phyloP scores from a whole-genome alignment of 106 monocot species.

The Phalaenopsis aphrodite region DNA sequence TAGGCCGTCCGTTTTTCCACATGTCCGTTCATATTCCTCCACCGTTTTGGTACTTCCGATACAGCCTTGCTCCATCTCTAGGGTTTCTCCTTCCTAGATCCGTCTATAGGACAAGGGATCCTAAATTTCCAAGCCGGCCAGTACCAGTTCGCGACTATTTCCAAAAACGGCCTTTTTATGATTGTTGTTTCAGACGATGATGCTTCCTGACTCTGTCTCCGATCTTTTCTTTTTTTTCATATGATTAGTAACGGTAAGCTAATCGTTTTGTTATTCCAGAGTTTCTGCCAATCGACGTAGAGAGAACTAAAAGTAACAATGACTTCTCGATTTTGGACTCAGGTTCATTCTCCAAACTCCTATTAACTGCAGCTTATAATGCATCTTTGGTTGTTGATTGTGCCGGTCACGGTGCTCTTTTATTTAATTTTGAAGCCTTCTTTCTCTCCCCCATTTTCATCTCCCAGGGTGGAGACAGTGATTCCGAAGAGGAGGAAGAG shows the following conservation, averaged over 20 bases:
- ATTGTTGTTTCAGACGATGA: too few species aligned
- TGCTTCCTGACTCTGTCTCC: too few species aligned
- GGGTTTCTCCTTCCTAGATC: too few species aligned
- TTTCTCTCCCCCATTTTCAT: neutral
- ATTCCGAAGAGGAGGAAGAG: conserved; percentile 47
- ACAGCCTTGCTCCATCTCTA: too few species aligned
- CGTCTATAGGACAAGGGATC: too few species aligned
- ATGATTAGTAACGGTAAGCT: neutral
- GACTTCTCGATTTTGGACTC: conserved; percentile 38
- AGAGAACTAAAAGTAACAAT: neutral
- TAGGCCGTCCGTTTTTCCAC: too few species aligned
- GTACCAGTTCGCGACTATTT: too few species aligned
- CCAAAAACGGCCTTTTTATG: too few species aligned
- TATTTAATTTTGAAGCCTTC: neutral
- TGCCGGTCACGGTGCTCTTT: neutral
- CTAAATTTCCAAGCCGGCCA: too few species aligned
- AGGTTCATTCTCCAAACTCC: conserved; percentile 14
- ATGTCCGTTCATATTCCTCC: too few species aligned
- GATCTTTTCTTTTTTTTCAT: too few species aligned
- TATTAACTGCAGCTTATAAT: neutral
- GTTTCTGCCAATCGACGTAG: neutral
- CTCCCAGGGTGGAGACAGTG: conserved; percentile 40
- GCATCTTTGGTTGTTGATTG: neutral
- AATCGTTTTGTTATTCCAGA: neutral
- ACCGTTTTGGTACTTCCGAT: too few species aligned